Percentiles rank a stretch among this genome's conserved stretches.
These are phyloP conservation scores for Seiridium cupressi DNA, from an alignment of 2,329 filamentous ascomycete genomes.

Conservation along the genomic window DNA sequence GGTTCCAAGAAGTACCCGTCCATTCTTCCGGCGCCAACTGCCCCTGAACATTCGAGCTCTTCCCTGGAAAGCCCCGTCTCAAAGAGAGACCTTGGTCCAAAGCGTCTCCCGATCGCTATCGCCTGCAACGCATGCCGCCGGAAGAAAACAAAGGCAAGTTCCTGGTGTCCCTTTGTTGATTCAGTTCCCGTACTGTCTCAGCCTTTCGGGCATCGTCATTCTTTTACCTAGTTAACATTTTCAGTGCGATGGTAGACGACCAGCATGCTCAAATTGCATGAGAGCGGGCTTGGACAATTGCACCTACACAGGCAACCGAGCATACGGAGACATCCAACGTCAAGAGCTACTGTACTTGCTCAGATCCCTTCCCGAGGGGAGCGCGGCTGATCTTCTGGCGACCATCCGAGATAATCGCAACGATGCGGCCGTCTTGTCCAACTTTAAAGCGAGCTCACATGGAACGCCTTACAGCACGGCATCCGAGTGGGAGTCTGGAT, in stretches of 20 bases:
- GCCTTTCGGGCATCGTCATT: not conserved
- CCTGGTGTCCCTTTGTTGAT: not conserved
- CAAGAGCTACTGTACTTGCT: not conserved
- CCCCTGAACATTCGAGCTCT: not conserved
- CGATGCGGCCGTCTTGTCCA: not conserved
- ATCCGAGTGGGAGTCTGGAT: not conserved
- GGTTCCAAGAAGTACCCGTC: not conserved
- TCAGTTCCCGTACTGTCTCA: not conserved
- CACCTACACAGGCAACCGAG: not conserved
- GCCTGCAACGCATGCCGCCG: not conserved
- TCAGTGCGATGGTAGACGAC: not conserved
- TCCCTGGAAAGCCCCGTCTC: not conserved
- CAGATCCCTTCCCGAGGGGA: not conserved
- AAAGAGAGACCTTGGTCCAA: not conserved
- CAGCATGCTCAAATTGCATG: not conserved
- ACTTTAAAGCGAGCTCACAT: not conserved
- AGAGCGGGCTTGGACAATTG: not conserved
- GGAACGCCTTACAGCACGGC: not conserved
- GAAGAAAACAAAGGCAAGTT: not conserved
- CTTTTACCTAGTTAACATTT: not conserved
- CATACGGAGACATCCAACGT: not conserved
- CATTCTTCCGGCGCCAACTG: not conserved
- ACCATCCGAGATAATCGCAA: not conserved
- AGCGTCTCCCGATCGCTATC: not conserved
- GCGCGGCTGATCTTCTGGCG: not conserved